These are phyloP conservation scores for Suhomyces canberraensis DNA, from an alignment of 805 yeast species.

Conservation along the genomic window DNA sequence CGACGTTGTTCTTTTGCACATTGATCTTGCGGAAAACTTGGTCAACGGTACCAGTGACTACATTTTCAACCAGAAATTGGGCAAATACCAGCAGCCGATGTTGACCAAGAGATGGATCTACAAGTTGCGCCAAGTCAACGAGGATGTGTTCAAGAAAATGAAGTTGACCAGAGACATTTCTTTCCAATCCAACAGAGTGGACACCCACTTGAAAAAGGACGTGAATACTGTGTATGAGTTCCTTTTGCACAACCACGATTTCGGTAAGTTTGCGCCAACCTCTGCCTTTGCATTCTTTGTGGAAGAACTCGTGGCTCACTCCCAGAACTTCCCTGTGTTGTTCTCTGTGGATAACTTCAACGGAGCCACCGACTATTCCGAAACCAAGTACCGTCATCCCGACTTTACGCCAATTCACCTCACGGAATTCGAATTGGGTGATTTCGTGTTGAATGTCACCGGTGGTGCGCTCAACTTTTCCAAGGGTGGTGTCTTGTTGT, in stretches of 20 bases:
- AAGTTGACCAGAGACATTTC: constrained; percentile 33
- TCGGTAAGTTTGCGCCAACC: constrained; percentile 37
- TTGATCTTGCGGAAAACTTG: constrained; percentile 58
- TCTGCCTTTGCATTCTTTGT: constrained; percentile 52
- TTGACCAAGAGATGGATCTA: constrained; percentile 56
- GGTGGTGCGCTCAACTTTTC: constrained; percentile 51
- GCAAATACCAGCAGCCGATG: constrained; percentile 75
- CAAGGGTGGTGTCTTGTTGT: constrained; percentile 62
- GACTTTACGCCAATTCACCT: constrained; percentile 56
- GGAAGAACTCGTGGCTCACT: constrained; percentile 49
- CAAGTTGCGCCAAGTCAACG: constrained; percentile 40
- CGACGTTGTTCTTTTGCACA: constrained; percentile 53
- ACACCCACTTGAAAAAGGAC: constrained; percentile 30
- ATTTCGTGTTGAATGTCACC: constrained; percentile 49
- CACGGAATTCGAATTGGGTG: constrained; percentile 61
- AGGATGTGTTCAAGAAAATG: constrained; percentile 30
- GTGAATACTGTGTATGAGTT: constrained; percentile 26
- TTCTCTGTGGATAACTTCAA: constrained; percentile 76
- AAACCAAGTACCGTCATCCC: constrained; percentile 58
- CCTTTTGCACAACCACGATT: constrained; percentile 30
- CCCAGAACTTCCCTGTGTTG: constrained; percentile 52
- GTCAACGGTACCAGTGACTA: constrained; percentile 76
- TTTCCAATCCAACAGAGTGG: constrained; percentile 31
- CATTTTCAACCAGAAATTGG: constrained; percentile 46
- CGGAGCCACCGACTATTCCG: constrained; percentile 51